A percentile compares a stretch with the other conserved stretches of the same genome.
Conservation (phyloP, 371 early-diverging fungal genomes). For the Lichtheimia corymbifera region DNA sequence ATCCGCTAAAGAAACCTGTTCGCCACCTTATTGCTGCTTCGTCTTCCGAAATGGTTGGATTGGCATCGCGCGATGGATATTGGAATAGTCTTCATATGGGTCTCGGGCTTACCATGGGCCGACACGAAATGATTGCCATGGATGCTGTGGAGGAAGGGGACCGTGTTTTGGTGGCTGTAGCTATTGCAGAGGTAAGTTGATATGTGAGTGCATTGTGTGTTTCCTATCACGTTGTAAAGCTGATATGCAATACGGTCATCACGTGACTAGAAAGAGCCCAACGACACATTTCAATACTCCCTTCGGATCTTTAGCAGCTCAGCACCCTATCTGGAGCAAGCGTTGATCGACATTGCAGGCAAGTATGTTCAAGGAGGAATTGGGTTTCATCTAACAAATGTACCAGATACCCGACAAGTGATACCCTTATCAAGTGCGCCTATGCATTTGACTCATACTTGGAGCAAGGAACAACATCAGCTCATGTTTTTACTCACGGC, state of each 20-base stretch:
- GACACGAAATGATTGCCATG: conserved; percentile 44
- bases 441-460: conserved; percentile 48
- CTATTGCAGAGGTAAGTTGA: conserved; percentile 36
- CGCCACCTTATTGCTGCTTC: conserved; percentile 47
- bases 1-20: conserved; percentile 24
- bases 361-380: background rate
- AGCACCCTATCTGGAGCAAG: conserved; percentile 36
- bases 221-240: no score
- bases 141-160: conserved; percentile 39
- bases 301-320: conserved; percentile 35
- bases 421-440: conserved; percentile 44
- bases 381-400: background rate
- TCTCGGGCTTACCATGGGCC: conserved; percentile 40
- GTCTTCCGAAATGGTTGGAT: conserved; percentile 43
- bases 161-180: conserved; percentile 27
- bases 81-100: conserved; percentile 43
- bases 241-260: background rate
- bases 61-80: conserved; percentile 47
- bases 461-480: conserved; percentile 27
- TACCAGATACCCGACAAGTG: conserved; percentile 35
- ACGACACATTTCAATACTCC: conserved; percentile 25
- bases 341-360: conserved; percentile 33
- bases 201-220: no score
- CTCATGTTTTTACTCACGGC: conserved; percentile 40
- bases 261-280: conserved; percentile 26